A percentile compares a stretch with the other conserved stretches of the same genome.
Conservation (phyloP, 78 protist genomes). For the Abeoforma whisleri region DNA sequence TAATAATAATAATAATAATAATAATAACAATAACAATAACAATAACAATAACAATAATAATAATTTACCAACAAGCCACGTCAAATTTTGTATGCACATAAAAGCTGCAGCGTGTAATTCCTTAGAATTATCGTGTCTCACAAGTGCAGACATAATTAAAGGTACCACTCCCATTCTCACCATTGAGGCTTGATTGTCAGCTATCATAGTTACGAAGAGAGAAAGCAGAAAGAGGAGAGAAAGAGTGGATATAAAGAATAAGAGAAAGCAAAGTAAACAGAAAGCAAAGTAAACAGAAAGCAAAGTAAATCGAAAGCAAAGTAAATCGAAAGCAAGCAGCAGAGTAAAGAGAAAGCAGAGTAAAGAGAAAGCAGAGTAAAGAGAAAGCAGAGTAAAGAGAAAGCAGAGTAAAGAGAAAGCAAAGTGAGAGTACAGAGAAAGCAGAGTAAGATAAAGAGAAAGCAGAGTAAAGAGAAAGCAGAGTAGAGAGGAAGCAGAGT, state of each 20-base stretch:
- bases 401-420: no score
- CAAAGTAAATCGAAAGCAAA: background rate
- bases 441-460: no score
- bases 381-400: no score
- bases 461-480: no score
- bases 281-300: background rate
- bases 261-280: background rate
- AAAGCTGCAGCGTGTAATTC: slow-evolving; percentile 24
- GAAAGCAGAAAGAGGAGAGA: no score
- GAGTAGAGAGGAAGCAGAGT: no score
- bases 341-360: background rate
- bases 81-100: slow-evolving; percentile 39
- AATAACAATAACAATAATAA: no score
- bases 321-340: background rate
- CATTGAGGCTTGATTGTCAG: slow-evolving; percentile 29
- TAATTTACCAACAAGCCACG: slow-evolving; percentile 47
- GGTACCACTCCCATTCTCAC: slow-evolving; percentile 15
- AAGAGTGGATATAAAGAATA: no score
- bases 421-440: no score
- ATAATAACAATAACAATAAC: no score
- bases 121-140: background rate
- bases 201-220: no score
- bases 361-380: background rate
- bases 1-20: no score
- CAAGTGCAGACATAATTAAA: slow-evolving; percentile 8